These are phyloP conservation scores for Margaritispora aquatica DNA, from an alignment of 495 filamentous ascomycete genomes.

Conservation along the genomic window DNA sequence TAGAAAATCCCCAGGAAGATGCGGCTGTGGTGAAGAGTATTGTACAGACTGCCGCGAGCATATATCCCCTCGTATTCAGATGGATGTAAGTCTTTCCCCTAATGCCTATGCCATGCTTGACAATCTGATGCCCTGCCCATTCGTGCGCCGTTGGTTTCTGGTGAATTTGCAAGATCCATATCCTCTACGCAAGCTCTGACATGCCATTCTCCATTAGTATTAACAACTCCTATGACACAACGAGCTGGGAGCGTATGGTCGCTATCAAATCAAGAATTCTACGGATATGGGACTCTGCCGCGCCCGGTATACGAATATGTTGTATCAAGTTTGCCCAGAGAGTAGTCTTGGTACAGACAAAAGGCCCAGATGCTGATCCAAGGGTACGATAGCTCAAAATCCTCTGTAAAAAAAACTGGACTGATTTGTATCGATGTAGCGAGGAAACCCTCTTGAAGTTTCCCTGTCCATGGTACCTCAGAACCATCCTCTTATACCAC, in stretches of 20 bases:
- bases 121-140: not conserved
- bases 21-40: constrained; percentile 68
- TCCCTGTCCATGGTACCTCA: constrained; percentile 79
- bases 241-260: constrained; percentile 80
- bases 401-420: constrained; percentile 11
- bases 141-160: not conserved
- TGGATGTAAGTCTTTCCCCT: constrained; percentile 69
- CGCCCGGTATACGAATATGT: constrained; percentile 72
- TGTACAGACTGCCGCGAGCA: constrained; percentile 78
- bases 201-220: constrained; percentile 51
- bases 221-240: constrained; percentile 69
- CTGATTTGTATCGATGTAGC: constrained; percentile 35
- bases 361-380: constrained; percentile 73
- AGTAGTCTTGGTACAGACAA: constrained; percentile 87
- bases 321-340: constrained; percentile 96
- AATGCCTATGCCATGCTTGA: not conserved
- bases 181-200: constrained; percentile 13
- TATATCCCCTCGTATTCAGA: constrained; percentile 85
- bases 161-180: not conserved
- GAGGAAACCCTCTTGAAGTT: constrained; percentile 80
- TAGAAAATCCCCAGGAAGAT: constrained; percentile 72
- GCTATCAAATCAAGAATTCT: constrained; percentile 86
- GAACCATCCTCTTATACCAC: constrained; percentile 70
- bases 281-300: constrained; percentile 78
- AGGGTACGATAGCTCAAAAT: constrained; percentile 50